Percentiles rank a stretch among this genome's conserved stretches.
These are phyloP conservation scores for Colletotrichum tamarilloi DNA, from an alignment of 2,329 filamentous ascomycete genomes.

Conservation along the genomic window DNA sequence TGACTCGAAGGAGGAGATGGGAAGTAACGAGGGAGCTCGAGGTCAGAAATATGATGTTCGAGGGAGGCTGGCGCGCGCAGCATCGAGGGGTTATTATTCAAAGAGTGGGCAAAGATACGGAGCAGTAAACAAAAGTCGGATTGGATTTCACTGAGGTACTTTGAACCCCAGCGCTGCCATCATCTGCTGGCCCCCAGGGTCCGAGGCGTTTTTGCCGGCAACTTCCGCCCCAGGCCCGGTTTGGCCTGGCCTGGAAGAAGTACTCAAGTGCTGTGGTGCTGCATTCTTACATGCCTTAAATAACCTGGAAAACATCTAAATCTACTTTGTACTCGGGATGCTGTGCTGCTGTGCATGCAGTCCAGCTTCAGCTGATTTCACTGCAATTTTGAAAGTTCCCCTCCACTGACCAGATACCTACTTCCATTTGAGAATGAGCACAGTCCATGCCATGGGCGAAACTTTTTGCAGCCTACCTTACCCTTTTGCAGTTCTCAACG, in stretches of 20 bases:
- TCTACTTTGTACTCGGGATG: neutral
- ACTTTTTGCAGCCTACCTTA: neutral
- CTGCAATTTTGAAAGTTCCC: neutral
- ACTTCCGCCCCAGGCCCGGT: constrained; percentile 21
- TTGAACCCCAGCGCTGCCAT: constrained; percentile 23
- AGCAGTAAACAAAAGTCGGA: constrained; percentile 35
- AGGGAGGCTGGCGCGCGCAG: constrained; percentile 29
- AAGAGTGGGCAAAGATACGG: constrained; percentile 29
- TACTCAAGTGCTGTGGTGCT: neutral
- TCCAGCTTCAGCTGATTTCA: constrained; percentile 8
- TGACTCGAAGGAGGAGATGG: constrained; percentile 15
- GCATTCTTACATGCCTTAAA: neutral
- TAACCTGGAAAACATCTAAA: neutral
- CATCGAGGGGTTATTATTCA: constrained; percentile 35
- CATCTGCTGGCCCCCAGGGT: constrained; percentile 11
- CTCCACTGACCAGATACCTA: neutral
- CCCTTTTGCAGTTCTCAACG: neutral
- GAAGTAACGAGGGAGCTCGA: constrained; percentile 27
- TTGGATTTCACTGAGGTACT: constrained; percentile 27
- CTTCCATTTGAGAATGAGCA: neutral
- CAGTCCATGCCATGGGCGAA: constrained; percentile 2
- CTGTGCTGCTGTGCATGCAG: neutral
- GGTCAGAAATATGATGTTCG: constrained; percentile 15
- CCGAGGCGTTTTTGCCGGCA: constrained; percentile 30
- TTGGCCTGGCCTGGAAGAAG: neutral